Conservation (phyloP, 2,329 filamentous ascomycete species). For the Botrytis cinerea region DNA sequence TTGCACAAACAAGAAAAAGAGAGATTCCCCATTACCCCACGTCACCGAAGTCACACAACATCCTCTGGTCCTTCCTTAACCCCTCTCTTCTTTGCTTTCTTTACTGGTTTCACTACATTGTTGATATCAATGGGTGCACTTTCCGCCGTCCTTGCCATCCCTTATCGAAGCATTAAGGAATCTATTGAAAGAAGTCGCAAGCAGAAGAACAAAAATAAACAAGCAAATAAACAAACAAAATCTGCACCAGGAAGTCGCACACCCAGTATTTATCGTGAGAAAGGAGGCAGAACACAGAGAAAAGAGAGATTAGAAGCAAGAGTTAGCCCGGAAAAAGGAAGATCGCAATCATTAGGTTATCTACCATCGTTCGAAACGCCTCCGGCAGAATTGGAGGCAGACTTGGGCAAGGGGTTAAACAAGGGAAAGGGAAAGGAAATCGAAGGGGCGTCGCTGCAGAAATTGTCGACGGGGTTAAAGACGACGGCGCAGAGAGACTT, state of each 20-base stretch:
- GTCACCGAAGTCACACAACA: slow-evolving; percentile 15
- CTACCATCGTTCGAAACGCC: slow-evolving; percentile 8
- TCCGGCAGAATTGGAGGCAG: neutral
- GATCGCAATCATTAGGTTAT: slow-evolving; percentile 24
- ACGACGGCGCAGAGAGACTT: neutral
- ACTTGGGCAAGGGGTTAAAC: neutral
- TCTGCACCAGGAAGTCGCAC: slow-evolving; percentile 4
- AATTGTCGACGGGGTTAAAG: neutral
- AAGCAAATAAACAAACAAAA: slow-evolving; percentile 2
- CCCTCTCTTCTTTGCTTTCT: neutral
- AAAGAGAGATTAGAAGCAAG: neutral
- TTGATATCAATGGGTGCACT: slow-evolving; percentile 32
- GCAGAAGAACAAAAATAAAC: slow-evolving; percentile 5
- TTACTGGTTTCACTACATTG: neutral
- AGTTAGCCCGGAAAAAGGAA: neutral
- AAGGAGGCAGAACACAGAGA: neutral
- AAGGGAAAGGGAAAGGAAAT: neutral
- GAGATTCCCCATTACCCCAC: slow-evolving; percentile 22
- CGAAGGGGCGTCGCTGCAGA: slow-evolving; percentile 9
- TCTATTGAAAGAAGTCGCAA: slow-evolving; percentile 9
- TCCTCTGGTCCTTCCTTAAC: neutral
- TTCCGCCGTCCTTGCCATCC: slow-evolving; percentile 27
- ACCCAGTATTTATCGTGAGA: neutral
- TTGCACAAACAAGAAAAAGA: slow-evolving; percentile 14
- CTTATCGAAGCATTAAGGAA: slow-evolving; percentile 26